phyloP scores from a whole-genome alignment of 108 stramenopile species.

The Pseudonitzschia multistriata region DNA sequence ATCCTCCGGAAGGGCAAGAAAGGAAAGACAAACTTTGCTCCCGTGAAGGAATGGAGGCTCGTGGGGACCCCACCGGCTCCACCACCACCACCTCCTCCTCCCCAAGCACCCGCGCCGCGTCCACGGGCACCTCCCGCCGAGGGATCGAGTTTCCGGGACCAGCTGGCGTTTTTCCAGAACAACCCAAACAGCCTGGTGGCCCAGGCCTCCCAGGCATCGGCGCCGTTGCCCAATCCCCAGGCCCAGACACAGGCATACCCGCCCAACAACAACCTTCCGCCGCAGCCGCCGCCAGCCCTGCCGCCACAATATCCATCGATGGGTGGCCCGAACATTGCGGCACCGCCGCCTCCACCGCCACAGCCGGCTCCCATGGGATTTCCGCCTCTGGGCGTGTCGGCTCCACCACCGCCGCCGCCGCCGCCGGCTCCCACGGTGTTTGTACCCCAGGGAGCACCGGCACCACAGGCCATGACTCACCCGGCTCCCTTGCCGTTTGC shows the following conservation, averaged over 20 bases:
- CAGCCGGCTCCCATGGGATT: conserved; percentile 6
- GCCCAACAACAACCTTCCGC: neutral
- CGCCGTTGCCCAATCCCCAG: neutral
- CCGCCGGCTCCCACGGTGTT: neutral
- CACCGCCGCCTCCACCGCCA: neutral
- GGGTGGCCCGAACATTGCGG: neutral
- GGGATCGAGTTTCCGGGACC: conserved; percentile 2
- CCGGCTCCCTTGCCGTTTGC: neutral
- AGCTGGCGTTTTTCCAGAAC: neutral
- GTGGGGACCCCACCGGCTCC: conserved; percentile 14
- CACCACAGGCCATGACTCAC: neutral
- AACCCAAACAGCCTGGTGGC: neutral
- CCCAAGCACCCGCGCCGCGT: no score
- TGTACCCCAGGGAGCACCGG: neutral
- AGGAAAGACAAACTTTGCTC: conserved; percentile 24
- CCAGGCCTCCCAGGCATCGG: neutral
- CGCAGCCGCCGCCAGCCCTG: neutral
- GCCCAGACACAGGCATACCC: neutral
- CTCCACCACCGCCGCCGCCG: neutral
- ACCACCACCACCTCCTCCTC: neutral
- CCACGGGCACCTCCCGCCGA: neutral
- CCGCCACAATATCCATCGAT: neutral
- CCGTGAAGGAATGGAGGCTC: conserved; percentile 24
- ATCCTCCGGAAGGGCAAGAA: neutral
- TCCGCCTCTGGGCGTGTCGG: neutral